Conservation (phyloP, 768 basidiomycete species). For the Hericium rajendrae region DNA sequence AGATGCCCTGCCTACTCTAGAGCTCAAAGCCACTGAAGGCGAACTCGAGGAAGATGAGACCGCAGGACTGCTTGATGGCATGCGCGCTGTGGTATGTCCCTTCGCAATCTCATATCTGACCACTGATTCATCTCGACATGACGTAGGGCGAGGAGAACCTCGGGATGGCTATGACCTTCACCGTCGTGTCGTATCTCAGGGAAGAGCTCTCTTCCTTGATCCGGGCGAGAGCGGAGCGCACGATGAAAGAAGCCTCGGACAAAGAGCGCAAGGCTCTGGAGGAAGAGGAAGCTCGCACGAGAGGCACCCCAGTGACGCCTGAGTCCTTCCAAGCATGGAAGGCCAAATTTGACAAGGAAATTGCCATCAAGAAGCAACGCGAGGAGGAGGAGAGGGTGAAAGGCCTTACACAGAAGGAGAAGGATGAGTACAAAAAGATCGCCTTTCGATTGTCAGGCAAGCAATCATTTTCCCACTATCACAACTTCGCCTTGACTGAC, state of each 20-base stretch:
- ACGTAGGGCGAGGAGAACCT: conserved; percentile 72
- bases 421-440: conserved; percentile 71
- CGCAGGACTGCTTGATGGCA: conserved; percentile 41
- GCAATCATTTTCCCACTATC: conserved; percentile 14
- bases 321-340: conserved; percentile 81
- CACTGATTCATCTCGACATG: not conserved
- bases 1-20: conserved; percentile 67
- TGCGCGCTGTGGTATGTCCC: conserved; percentile 45
- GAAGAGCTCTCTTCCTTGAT: conserved; percentile 66
- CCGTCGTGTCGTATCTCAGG: conserved; percentile 75
- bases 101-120: not conserved
- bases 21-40: conserved; percentile 49
- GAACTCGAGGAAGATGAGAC: conserved; percentile 53
- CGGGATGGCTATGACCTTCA: conserved; percentile 98
- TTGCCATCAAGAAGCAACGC: conserved; percentile 41
- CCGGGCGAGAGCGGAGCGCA: conserved; percentile 44
- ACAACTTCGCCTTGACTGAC: conserved; percentile 4
- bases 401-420: conserved; percentile 64
- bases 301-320: conserved; percentile 85
- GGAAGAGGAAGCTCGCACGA: conserved; percentile 81
- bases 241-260: conserved; percentile 56
- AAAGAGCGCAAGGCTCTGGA: conserved; percentile 66
- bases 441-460: conserved; percentile 59
- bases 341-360: conserved; percentile 63
- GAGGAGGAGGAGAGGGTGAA: conserved; percentile 78